Base-by-base conservation (phyloP, 139 green algal species). In the Spirogloea muscicola region DNA sequence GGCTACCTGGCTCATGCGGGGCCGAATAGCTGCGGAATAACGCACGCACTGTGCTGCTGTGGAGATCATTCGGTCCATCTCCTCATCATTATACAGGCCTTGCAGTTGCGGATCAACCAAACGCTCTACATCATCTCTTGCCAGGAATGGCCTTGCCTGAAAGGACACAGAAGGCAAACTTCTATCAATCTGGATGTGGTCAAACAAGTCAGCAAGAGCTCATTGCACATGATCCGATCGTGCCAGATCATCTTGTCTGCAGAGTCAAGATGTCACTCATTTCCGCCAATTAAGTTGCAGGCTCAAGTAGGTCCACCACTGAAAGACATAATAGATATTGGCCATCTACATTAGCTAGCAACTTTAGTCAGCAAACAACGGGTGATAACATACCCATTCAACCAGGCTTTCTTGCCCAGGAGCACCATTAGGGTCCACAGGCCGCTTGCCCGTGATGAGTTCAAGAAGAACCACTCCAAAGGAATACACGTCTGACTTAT, bases 381-480 rank as follows among this genome's bases (percentile, higher is more conserved):
- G n/a, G n/a, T n/a, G n/a, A n/a, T n/a, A n/a, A n/a, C n/a, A n/a
- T n/a, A 77, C 69, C 69, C 69, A 77, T 77, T 77, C 69, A 3
- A 77, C 69, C 0, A 77, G 69, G 61, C 62, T 77, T 40, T 77
- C 69, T 3, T 72, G 68, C 13, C 69, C 69, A 10, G 69, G 38
- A 6, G 69, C 59, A 37, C 76, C 59, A 21, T 18, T 46, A 1
- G 38, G 60, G 69, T 77, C 69, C 18, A 77, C 69, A 0, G 69
- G 69, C 16, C 37, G 33, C 25, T 40, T 27, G 2, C 69, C 69
- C 0, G 58, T 43, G 0, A 77, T 58, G 3, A 77, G 38, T 40
- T 75, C 69, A 27, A 75, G 58, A 5, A 77, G 69, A 31, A 77
- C 69, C 18, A 77, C 61, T 1, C 69, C 61, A 40, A 68, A 77